phyloP scores from a whole-genome alignment of 805 yeast genomes.

The Komagataella ulmi region DNA sequence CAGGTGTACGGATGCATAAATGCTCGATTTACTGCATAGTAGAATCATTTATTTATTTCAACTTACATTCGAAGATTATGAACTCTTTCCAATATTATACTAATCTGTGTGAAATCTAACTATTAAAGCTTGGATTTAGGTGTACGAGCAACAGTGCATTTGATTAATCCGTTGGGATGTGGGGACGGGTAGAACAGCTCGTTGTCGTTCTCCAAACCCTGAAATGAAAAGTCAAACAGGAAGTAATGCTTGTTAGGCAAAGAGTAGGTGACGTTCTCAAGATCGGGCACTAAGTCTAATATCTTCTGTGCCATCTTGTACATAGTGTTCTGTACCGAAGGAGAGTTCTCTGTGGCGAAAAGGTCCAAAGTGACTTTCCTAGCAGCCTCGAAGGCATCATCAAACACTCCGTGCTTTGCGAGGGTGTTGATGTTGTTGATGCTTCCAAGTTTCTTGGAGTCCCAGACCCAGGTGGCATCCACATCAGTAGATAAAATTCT shows the following conservation, averaged over 20 bases:
- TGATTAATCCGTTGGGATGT: conserved; percentile 88
- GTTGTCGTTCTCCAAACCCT: conserved; percentile 67
- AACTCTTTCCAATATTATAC: neutral
- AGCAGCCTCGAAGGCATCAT: conserved; percentile 46
- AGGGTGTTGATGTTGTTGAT: conserved; percentile 32
- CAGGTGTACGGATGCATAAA: neutral
- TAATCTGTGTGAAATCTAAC: neutral
- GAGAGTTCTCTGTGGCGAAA: conserved; percentile 77
- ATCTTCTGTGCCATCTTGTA: conserved; percentile 78
- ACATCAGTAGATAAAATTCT: conserved; percentile 83
- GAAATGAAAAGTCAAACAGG: conserved; percentile 70
- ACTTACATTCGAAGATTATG: neutral
- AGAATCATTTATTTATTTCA: neutral
- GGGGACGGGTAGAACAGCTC: conserved; percentile 83
- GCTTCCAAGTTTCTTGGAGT: conserved; percentile 31
- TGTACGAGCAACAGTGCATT: conserved; percentile 68
- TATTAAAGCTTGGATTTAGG: conserved; percentile 37
- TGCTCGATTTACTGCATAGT: neutral
- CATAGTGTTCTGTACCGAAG: conserved; percentile 97
- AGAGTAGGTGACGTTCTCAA: conserved; percentile 55
- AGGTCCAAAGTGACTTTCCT: conserved; percentile 57
- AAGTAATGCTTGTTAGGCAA: conserved; percentile 92
- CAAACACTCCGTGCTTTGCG: conserved; percentile 55
- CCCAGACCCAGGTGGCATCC: conserved; percentile 60
- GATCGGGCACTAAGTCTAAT: conserved; percentile 38